Conservation (phyloP, 2,329 filamentous ascomycete species). For the Aspergillus sp. region DNA sequence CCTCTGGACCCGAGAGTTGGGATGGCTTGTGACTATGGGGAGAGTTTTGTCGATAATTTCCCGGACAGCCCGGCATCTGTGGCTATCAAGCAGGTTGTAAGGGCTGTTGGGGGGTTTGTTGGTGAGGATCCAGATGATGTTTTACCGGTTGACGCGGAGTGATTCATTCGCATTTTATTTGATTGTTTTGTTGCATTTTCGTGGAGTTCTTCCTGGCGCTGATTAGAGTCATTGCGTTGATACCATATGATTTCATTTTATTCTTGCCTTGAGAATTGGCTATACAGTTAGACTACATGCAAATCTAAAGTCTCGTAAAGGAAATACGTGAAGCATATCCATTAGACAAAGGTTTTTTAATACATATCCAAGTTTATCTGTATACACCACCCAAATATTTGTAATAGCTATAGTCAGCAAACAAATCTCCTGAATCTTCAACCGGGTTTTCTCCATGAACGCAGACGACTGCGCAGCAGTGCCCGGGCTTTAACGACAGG, state of each 20-base stretch:
- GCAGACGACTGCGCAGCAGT: not conserved
- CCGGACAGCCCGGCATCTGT: conserved; percentile 87
- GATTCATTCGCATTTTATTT: conserved; percentile 12
- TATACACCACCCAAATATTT: not conserved
- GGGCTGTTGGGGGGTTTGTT: conserved; percentile 65
- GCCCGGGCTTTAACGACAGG: no score
- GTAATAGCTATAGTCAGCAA: not conserved
- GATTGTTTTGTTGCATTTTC: conserved; percentile 13
- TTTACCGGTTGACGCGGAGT: conserved; percentile 37
- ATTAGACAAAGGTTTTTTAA: not conserved
- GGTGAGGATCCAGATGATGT: conserved; percentile 60
- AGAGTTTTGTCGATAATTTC: conserved; percentile 94
- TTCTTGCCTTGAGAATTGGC: not conserved
- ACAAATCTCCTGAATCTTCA: not conserved
- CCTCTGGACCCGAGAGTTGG: conserved; percentile 91
- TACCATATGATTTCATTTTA: conserved; percentile 9
- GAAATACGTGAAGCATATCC: not conserved
- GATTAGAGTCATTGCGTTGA: conserved; percentile 6
- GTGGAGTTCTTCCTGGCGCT: conserved; percentile 5
- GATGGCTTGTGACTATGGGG: conserved; percentile 94
- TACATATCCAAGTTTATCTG: not conserved
- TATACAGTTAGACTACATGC: not conserved
- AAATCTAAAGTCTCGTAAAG: not conserved
- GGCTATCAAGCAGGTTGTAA: conserved; percentile 79
- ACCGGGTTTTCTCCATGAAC: not conserved